phyloP scores from a whole-genome alignment of 225 moss, liverwort and hornwort species.

The Polytrichum formosum region DNA sequence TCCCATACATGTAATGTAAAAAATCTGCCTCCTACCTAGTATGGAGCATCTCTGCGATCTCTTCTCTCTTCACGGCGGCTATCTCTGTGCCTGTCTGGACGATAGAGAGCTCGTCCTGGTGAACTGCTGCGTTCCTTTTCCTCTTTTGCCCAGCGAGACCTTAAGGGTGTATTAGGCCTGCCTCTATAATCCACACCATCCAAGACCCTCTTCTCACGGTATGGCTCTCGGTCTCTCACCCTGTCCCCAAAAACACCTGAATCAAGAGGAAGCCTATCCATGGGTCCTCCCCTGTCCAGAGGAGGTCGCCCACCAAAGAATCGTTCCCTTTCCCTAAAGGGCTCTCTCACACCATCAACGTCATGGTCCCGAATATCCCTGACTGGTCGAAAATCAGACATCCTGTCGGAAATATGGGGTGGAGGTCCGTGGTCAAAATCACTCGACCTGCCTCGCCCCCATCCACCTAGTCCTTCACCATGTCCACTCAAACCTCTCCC shows the following conservation, averaged over 20 bases:
- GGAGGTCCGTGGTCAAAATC: constrained; percentile 84
- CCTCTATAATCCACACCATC: constrained; percentile 76
- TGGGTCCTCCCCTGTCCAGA: constrained; percentile 60
- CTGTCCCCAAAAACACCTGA: constrained; percentile 48
- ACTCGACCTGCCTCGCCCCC: constrained; percentile 74
- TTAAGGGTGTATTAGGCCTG: constrained; percentile 55
- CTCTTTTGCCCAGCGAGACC: constrained; percentile 85
- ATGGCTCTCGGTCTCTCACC: constrained; percentile 82
- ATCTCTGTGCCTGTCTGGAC: constrained; percentile 67
- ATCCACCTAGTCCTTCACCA: constrained; percentile 73
- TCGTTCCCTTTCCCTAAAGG: constrained; percentile 82
- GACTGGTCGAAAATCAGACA: constrained; percentile 80
- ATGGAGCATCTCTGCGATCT: constrained; percentile 85
- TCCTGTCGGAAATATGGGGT: constrained; percentile 65
- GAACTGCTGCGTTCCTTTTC: constrained; percentile 79
- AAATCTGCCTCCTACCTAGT: constrained; percentile 28
- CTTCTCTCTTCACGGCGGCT: constrained; percentile 83
- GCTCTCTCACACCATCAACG: constrained; percentile 73
- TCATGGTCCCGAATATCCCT: constrained; percentile 86
- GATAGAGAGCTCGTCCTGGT: constrained; percentile 68
- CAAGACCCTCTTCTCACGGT: constrained; percentile 74
- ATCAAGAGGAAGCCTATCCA: constrained; percentile 56
- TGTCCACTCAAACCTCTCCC: constrained; percentile 80
- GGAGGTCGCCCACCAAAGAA: constrained; percentile 66
- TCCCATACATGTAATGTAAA: background rate